Conservation (phyloP, 2,329 filamentous ascomycete genomes). For the Beauveria asiatica region DNA sequence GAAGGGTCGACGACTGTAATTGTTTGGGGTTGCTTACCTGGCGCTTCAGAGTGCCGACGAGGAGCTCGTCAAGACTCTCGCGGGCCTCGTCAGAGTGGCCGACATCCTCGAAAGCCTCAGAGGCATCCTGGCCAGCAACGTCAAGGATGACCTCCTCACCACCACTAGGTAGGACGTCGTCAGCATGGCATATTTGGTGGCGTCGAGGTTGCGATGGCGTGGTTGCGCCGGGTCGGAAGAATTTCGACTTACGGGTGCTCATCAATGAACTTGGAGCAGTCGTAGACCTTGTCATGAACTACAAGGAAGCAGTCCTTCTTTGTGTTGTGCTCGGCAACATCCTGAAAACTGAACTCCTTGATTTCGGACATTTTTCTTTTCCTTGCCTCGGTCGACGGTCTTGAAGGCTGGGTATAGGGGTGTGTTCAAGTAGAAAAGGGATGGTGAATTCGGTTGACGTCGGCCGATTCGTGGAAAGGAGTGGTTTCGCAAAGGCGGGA, state of each 20-base stretch:
- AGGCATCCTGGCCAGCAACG: slow-evolving; percentile 89
- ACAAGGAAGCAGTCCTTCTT: slow-evolving; percentile 93
- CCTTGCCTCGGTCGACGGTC: not conserved
- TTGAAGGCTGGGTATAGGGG: not conserved
- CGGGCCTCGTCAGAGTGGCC: slow-evolving; percentile 98
- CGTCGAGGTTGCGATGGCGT: not conserved
- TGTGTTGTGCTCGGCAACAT: slow-evolving; percentile 76
- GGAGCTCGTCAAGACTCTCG: slow-evolving; percentile 75
- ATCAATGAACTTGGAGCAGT: slow-evolving; percentile 80
- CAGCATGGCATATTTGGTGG: not conserved
- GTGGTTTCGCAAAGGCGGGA: not conserved
- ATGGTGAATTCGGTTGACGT: not conserved
- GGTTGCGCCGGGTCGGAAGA: not conserved
- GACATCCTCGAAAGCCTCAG: slow-evolving; percentile 98
- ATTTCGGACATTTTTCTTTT: slow-evolving; percentile 23
- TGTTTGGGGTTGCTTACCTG: slow-evolving; percentile 45
- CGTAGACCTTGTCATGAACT: slow-evolving; percentile 95
- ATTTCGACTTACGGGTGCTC: slow-evolving; percentile 74
- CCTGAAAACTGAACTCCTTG: slow-evolving; percentile 61
- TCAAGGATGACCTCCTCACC: slow-evolving; percentile 98
- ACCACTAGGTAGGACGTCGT: slow-evolving; percentile 50
- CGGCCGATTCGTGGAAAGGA: not conserved
- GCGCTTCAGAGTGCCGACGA: slow-evolving; percentile 72
- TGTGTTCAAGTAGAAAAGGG: not conserved
- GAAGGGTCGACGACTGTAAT: not conserved